Evolutionary conservation across 2,329 filamentous ascomycete species (phyloP).

Genomic region (Calonectria henricotiae): DNA sequence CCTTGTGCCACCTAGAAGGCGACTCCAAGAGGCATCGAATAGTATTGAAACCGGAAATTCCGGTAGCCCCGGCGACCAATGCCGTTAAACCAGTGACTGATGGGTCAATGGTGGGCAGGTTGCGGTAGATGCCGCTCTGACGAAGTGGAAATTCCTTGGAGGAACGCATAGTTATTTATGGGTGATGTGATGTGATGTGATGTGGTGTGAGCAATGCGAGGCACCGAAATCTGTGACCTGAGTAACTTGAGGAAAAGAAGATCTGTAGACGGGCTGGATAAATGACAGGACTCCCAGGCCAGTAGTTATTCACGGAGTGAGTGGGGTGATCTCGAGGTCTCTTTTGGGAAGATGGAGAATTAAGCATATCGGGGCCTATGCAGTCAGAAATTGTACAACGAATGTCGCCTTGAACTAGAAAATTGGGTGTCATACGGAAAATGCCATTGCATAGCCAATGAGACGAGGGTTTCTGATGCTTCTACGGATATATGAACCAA

Average conservation of each 20-base stretch:
- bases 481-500: no score
- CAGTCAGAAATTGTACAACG: no score
- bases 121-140: slow-evolving; percentile 14
- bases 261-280: no score
- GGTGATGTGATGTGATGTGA: background rate
- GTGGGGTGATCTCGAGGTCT: no score
- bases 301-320: no score
- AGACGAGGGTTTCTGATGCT: no score
- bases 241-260: background rate
- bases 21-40: slow-evolving; percentile 4
- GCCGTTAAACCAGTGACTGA: background rate
- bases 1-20: background rate
- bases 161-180: background rate
- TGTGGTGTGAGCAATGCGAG: background rate
- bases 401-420: no score
- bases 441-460: no score
- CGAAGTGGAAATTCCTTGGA: slow-evolving; percentile 11
- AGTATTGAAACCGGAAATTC: slow-evolving; percentile 9
- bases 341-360: no score
- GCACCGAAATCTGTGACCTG: background rate
- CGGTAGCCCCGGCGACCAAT: background rate
- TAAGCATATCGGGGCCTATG: no score
- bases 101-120: slow-evolving; percentile 1
- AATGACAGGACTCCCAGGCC: no score
- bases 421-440: no score